A percentile compares a stretch with the other conserved stretches of the same genome.
phyloP scores from a whole-genome alignment of 225 moss, liverwort and hornwort species.

The Physcomitrellopsis africana region DNA sequence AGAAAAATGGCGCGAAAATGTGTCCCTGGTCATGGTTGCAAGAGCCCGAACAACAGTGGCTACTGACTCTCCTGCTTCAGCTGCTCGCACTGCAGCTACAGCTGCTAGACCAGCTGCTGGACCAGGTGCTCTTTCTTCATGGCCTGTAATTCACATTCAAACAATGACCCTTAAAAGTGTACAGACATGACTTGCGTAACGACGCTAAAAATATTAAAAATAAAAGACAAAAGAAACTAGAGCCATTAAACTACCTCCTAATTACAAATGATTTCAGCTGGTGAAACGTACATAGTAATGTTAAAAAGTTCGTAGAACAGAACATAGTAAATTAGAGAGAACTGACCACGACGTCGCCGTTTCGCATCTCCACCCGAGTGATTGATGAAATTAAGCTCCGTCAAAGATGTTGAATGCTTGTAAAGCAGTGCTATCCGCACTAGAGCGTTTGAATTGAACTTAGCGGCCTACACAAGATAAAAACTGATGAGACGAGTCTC shows the following conservation, averaged over 20 bases:
- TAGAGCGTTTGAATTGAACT: constrained; percentile 84
- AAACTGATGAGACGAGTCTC: constrained; percentile 7
- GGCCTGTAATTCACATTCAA: constrained; percentile 42
- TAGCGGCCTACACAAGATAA: constrained; percentile 60
- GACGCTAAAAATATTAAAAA: background rate
- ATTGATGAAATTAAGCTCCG: constrained; percentile 67
- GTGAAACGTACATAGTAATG: constrained; percentile 10
- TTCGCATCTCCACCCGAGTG: constrained; percentile 72
- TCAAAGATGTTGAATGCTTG: constrained; percentile 77
- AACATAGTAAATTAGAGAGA: background rate
- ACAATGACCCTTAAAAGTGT: background rate
- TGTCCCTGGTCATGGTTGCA: constrained; percentile 62
- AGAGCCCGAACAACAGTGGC: constrained; percentile 81
- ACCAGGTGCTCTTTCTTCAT: constrained; percentile 49
- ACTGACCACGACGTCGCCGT: constrained; percentile 79
- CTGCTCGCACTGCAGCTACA: constrained; percentile 72
- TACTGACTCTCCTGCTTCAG: constrained; percentile 81
- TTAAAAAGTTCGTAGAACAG: background rate
- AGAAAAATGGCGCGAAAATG: constrained; percentile 66
- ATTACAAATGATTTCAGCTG: constrained; percentile 17
- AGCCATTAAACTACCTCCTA: background rate
- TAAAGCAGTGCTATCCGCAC: constrained; percentile 85
- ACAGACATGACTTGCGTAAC: background rate
- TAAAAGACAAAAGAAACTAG: background rate
- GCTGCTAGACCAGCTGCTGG: constrained; percentile 74